phyloP scores from a whole-genome alignment of 2,329 filamentous ascomycete genomes.

The Laburnicola sp. region DNA sequence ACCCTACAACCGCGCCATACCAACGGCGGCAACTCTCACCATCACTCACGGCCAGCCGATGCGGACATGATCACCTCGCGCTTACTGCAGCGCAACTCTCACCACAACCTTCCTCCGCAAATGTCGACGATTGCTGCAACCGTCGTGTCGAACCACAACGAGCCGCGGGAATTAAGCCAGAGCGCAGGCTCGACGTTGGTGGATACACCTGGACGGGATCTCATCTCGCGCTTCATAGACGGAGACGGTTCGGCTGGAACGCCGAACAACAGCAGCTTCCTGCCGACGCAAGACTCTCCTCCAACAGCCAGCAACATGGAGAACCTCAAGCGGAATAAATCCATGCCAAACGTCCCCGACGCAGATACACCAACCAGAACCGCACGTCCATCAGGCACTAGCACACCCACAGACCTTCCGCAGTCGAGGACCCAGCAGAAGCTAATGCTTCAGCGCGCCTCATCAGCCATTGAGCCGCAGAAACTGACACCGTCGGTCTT shows the following conservation, averaged over 20 bases:
- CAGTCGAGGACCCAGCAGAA: slow-evolving; percentile 73
- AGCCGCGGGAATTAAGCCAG: slow-evolving; percentile 40
- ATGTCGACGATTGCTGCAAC: slow-evolving; percentile 65
- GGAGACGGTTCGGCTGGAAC: slow-evolving; percentile 47
- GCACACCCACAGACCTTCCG: slow-evolving; percentile 47
- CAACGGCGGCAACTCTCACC: slow-evolving; percentile 39
- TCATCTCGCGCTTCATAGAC: slow-evolving; percentile 53
- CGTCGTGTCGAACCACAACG: slow-evolving; percentile 47
- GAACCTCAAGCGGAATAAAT: slow-evolving; percentile 43
- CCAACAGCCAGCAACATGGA: slow-evolving; percentile 29
- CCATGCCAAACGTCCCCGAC: slow-evolving; percentile 42
- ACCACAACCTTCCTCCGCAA: slow-evolving; percentile 64
- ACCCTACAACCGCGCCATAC: slow-evolving; percentile 25
- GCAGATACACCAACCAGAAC: slow-evolving; percentile 33
- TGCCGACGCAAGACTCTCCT: slow-evolving; percentile 34
- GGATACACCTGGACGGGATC: slow-evolving; percentile 46
- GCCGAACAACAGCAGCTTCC: slow-evolving; percentile 42
- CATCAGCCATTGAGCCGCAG: slow-evolving; percentile 69
- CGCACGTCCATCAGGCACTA: slow-evolving; percentile 40
- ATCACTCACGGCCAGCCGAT: slow-evolving; percentile 50
- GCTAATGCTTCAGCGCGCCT: slow-evolving; percentile 72
- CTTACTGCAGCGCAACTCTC: slow-evolving; percentile 66
- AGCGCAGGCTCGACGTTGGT: slow-evolving; percentile 45
- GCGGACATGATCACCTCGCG: slow-evolving; percentile 70
- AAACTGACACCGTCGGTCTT: slow-evolving; percentile 49